Percentiles rank a stretch among this genome's conserved stretches.
Conservation (phyloP, 164 flowering plant species). For the Nymphaea thermarum region DNA sequence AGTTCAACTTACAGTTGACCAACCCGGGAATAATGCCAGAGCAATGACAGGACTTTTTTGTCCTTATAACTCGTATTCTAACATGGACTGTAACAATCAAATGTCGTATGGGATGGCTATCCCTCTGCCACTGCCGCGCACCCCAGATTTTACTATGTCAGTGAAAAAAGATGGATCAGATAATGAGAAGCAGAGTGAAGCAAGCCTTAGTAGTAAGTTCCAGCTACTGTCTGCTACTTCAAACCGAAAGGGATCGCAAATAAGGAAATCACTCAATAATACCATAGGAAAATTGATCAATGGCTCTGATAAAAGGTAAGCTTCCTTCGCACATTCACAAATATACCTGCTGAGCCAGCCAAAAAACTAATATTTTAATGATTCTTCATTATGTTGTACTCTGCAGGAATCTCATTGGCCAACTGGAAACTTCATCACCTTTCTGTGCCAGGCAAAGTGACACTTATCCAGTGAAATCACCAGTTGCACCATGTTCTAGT, state of each 20-base stretch:
- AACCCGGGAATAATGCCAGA: conserved; percentile 10
- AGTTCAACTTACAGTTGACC: conserved; percentile 8
- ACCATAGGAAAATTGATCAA: conserved; percentile 72
- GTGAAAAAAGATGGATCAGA: conserved; percentile 16
- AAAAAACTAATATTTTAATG: neutral
- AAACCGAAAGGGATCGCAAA: conserved; percentile 54
- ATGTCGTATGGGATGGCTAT: conserved; percentile 10
- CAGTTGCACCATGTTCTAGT: conserved; percentile 24
- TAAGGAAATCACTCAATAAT: conserved; percentile 53
- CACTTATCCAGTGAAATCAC: conserved; percentile 22
- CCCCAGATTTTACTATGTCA: conserved; percentile 34
- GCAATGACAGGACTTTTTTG: conserved; percentile 6
- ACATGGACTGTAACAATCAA: neutral
- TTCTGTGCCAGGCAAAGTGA: conserved; percentile 6
- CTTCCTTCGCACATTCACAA: neutral
- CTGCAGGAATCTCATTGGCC: conserved; percentile 44
- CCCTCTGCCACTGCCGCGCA: conserved; percentile 27
- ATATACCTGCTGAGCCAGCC: neutral
- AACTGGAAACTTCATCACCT: conserved; percentile 19
- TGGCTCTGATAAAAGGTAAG: conserved; percentile 76
- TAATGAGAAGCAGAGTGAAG: conserved; percentile 17
- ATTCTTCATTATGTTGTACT: neutral
- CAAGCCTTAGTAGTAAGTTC: conserved; percentile 15
- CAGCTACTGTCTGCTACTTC: conserved; percentile 17
- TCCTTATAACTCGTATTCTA: neutral